Evolutionary conservation across 2,329 filamentous ascomycete genomes (phyloP).

Genomic region (Hyphodiscus sp.): DNA sequence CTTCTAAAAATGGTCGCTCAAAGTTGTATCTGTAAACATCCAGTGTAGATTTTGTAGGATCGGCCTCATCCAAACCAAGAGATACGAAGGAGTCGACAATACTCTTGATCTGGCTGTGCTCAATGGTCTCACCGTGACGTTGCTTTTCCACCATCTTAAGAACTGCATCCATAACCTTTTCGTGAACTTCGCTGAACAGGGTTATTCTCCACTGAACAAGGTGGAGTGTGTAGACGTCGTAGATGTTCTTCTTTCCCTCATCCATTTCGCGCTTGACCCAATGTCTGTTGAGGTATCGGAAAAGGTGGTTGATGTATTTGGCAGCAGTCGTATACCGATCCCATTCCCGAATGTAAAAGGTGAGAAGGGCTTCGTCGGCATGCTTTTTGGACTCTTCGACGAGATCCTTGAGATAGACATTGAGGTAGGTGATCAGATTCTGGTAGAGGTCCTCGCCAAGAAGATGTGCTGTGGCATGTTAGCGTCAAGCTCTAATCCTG

Average conservation of each 20-base stretch:
- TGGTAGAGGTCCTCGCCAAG: conserved; percentile 95
- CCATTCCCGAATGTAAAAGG: conserved; percentile 97
- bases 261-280: conserved; percentile 99
- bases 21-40: conserved; percentile 93
- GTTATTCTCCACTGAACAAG: conserved; percentile 92
- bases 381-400: conserved; percentile 69
- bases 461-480: conserved; percentile 64
- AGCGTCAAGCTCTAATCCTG: conserved; percentile 8
- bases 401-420: conserved; percentile 64
- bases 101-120: conserved; percentile 93
- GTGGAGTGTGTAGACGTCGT: conserved; percentile 96
- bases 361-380: conserved; percentile 80
- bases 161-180: conserved; percentile 91
- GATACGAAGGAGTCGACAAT: conserved; percentile 97
- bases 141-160: conserved; percentile 95
- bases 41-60: conserved; percentile 87
- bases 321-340: conserved; percentile 89
- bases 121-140: conserved; percentile 94
- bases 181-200: conserved; percentile 76
- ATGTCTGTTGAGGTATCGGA: conserved; percentile 92
- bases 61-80: conserved; percentile 85
- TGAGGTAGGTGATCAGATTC: conserved; percentile 81
- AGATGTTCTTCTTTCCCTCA: conserved; percentile 96
- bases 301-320: conserved; percentile 96
- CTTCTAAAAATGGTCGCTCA: conserved; percentile 82